Percentiles rank a stretch among this genome's conserved stretches.
Conservation (phyloP, 345 rosid genomes). For the Heritiera fomes region DNA sequence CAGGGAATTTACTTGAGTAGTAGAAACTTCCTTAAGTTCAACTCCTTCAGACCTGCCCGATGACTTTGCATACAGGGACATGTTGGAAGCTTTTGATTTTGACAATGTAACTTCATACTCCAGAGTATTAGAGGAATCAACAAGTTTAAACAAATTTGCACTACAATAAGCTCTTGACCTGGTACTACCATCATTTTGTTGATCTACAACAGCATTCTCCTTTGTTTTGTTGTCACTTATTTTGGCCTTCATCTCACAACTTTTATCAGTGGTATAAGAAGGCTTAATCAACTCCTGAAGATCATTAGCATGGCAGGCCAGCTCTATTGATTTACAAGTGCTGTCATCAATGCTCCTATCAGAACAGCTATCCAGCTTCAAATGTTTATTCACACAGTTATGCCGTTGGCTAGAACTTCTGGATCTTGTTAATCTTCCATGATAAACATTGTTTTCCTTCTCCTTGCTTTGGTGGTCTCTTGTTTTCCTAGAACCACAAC, state of each 20-base stretch:
- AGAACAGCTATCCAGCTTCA: slow-evolving; percentile 20
- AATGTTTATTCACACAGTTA: slow-evolving; percentile 25
- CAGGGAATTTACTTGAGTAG: slow-evolving; percentile 19
- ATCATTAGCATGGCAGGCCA: slow-evolving; percentile 3
- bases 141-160: background rate
- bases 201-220: slow-evolving; percentile 18
- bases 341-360: slow-evolving; percentile 19
- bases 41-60: slow-evolving; percentile 10
- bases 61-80: slow-evolving; percentile 7
- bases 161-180: slow-evolving; percentile 12
- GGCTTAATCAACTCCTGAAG: slow-evolving; percentile 10
- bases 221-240: background rate
- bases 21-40: slow-evolving; percentile 22
- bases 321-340: slow-evolving; percentile 18
- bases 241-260: slow-evolving; percentile 15
- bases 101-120: slow-evolving; percentile 2
- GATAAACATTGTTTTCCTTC: slow-evolving; percentile 15
- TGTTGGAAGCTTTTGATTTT: background rate
- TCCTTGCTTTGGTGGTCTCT: slow-evolving; percentile 27
- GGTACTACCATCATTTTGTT: slow-evolving; percentile 17
- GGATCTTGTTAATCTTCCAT: slow-evolving; percentile 33
- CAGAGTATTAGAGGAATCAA: background rate
- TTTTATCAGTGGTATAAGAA: slow-evolving; percentile 13
- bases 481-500: slow-evolving; percentile 30
- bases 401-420: slow-evolving; percentile 34